phyloP scores from a whole-genome alignment of 306 rosid genomes.

The Cucumis cinereus region DNA sequence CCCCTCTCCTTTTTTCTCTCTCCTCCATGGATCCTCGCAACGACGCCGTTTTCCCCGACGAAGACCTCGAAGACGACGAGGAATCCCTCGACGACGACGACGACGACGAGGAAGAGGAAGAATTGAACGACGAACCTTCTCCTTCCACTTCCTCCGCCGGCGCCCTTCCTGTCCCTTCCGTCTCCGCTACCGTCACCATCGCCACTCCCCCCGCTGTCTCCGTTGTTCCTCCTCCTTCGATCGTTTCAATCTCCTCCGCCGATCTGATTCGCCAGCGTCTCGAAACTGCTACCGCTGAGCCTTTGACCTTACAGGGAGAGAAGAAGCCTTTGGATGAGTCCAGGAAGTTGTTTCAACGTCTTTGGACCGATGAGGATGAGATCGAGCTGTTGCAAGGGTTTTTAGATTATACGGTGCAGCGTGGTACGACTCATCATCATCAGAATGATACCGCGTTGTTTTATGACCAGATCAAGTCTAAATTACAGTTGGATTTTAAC shows the following conservation, averaged over 20 bases:
- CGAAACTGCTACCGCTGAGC: neutral
- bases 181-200: constrained; percentile 10
- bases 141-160: constrained; percentile 23
- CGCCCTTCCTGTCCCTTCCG: constrained; percentile 5
- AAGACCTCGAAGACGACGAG: constrained; percentile 54
- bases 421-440: constrained; percentile 11
- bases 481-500: constrained; percentile 38
- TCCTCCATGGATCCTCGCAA: constrained; percentile 42
- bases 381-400: constrained; percentile 44
- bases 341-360: constrained; percentile 32
- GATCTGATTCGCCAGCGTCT: constrained; percentile 16
- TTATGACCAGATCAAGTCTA: constrained; percentile 48
- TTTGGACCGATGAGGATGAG: constrained; percentile 58
- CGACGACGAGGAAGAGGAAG: constrained; percentile 47
- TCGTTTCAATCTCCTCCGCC: neutral
- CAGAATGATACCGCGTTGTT: constrained; percentile 41
- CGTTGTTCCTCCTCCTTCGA: neutral
- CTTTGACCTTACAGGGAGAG: constrained; percentile 20
- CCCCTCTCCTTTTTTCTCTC: neutral
- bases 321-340: constrained; percentile 31
- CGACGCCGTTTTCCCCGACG: constrained; percentile 60
- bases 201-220: constrained; percentile 12
- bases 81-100: constrained; percentile 46
- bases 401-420: constrained; percentile 27
- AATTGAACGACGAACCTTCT: constrained; percentile 13